A percentile compares a stretch with the other conserved stretches of the same genome.
Conservation (phyloP, 306 rosid species). For the Citrullus amarus region DNA sequence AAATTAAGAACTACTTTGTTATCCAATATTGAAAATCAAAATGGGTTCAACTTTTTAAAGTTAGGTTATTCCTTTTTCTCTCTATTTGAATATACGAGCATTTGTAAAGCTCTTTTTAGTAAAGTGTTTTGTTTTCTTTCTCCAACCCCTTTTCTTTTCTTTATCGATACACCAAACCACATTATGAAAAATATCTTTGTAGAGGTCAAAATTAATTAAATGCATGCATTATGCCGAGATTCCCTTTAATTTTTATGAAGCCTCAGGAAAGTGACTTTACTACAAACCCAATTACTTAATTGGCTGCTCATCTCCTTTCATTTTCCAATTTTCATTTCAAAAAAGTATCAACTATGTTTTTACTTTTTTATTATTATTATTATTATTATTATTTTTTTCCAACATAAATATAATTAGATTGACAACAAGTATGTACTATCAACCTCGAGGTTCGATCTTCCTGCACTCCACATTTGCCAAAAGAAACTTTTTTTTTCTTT, state of each 20-base stretch:
- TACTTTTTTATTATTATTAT: too few relatives aligned
- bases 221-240: background rate
- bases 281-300: background rate
- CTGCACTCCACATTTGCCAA: too few relatives aligned
- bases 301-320: background rate
- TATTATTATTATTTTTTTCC: too few relatives aligned
- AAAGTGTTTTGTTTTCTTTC: constrained; percentile 37
- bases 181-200: background rate
- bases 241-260: background rate
- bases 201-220: background rate
- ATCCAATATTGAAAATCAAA: constrained; percentile 42
- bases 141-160: background rate
- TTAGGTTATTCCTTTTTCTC: constrained; percentile 13
- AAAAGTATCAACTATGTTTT: too few relatives aligned
- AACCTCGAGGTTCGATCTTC: too few relatives aligned
- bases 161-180: constrained; percentile 9
- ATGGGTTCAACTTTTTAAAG: constrained; percentile 40
- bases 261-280: background rate
- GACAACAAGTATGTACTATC: too few relatives aligned
- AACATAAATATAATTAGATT: too few relatives aligned
- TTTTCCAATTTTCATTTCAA: background rate
- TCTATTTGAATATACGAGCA: constrained; percentile 13
- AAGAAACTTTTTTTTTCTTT: too few relatives aligned
- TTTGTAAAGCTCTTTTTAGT: constrained; percentile 3
- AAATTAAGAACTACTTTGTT: constrained; percentile 44